These are phyloP conservation scores for Achlya hypogyna DNA, from an alignment of 352 stramenopile species.

Conservation along the genomic window DNA sequence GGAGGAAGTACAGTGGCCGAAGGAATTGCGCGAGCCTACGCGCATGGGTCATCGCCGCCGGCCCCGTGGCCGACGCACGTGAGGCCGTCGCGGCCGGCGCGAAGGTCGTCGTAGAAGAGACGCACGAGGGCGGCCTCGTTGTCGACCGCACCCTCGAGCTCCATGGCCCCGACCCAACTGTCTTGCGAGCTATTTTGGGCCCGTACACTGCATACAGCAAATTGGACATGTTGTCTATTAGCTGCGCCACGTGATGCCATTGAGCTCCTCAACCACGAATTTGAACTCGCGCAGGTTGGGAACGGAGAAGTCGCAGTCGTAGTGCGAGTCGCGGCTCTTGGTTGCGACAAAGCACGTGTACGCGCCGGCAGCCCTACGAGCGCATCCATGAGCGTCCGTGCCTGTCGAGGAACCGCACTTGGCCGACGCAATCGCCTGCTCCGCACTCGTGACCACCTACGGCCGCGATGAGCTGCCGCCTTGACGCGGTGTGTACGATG, in stretches of 20 bases:
- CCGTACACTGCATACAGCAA: neutral
- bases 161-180: neutral
- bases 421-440: conserved; percentile 13
- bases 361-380: conserved; percentile 1
- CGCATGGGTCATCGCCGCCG: neutral
- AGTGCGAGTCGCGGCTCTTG: neutral
- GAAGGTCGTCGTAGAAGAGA: conserved; percentile 5
- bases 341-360: conserved; percentile 14
- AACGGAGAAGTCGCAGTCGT: conserved; percentile 18
- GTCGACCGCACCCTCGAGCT: neutral
- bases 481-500: neutral
- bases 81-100: conserved; percentile 11
- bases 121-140: conserved; percentile 15
- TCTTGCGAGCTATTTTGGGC: neutral
- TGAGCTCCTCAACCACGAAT: conserved; percentile 20
- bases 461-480: neutral
- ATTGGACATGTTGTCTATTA: neutral
- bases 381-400: neutral
- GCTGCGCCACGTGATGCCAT: conserved; percentile 16
- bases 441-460: conserved; percentile 10
- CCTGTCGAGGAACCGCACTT: neutral
- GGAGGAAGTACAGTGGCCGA: conserved; percentile 48
- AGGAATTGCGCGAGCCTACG: conserved; percentile 10
- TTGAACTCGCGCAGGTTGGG: conserved; percentile 21
- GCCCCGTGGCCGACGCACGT: neutral